Conservation (phyloP, 805 yeast genomes). For the Ogataea dorogensis region DNA sequence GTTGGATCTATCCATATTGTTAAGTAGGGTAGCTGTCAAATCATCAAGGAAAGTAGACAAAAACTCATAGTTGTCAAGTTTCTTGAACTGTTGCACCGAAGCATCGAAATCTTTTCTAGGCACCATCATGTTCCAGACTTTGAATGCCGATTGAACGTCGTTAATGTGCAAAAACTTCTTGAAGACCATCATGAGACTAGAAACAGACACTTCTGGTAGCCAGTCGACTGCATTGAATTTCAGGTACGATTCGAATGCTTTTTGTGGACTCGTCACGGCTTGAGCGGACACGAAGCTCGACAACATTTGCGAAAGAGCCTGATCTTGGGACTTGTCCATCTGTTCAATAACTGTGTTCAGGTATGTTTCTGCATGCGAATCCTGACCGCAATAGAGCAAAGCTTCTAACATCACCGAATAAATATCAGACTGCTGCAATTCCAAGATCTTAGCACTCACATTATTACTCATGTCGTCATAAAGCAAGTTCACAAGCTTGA, state of each 20-base stretch:
- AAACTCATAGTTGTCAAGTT: constrained; percentile 18
- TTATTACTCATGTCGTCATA: constrained; percentile 33
- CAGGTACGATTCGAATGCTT: constrained; percentile 27
- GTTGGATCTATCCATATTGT: constrained; percentile 24
- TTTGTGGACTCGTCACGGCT: constrained; percentile 24
- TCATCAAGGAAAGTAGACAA: constrained; percentile 23
- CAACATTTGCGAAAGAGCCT: constrained; percentile 20
- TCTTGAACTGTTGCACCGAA: constrained; percentile 13
- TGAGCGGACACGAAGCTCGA: constrained; percentile 31
- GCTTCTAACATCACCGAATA: constrained; percentile 53
- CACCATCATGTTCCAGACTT: constrained; percentile 33
- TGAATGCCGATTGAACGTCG: constrained; percentile 25
- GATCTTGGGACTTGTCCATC: constrained; percentile 17
- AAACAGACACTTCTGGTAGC: constrained; percentile 36
- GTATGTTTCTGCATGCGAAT: constrained; percentile 51
- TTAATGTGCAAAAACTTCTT: constrained; percentile 23
- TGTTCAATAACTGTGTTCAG: constrained; percentile 48
- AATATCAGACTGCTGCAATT: constrained; percentile 42
- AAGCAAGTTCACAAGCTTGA: constrained; percentile 37
- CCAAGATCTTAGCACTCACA: constrained; percentile 5
- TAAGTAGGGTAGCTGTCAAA: constrained; percentile 22
- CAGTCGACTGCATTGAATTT: constrained; percentile 31
- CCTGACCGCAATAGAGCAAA: constrained; percentile 49
- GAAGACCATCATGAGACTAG: constrained; percentile 26
- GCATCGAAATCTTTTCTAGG: constrained; percentile 34